These are phyloP conservation scores for Hemileia vastatrix DNA, from an alignment of 1,284 basidiomycete species.

Conservation along the genomic window DNA sequence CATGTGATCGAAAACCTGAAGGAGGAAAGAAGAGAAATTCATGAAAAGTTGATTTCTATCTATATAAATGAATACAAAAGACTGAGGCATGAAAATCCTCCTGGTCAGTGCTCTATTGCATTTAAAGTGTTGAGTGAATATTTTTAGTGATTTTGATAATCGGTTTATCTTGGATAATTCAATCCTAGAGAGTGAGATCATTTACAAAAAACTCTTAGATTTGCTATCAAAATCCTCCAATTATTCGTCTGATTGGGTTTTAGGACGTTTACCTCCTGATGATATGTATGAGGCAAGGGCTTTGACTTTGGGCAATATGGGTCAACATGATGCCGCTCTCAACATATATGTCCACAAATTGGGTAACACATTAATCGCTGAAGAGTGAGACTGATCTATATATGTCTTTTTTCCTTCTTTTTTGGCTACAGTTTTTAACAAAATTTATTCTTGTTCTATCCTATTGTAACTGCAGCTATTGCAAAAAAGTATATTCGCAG, in stretches of 20 bases:
- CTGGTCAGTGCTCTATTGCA: slow-evolving; percentile 48
- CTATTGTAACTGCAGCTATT: slow-evolving; percentile 56
- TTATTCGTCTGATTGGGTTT: slow-evolving; percentile 69
- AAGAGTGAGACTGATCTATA: slow-evolving; percentile 72
- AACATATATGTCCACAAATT: slow-evolving; percentile 83
- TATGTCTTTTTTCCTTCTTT: slow-evolving; percentile 4
- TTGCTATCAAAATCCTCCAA: slow-evolving; percentile 64
- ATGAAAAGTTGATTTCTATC: slow-evolving; percentile 76
- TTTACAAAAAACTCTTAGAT: slow-evolving; percentile 61
- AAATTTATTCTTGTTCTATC: slow-evolving; percentile 8
- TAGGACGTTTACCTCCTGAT: slow-evolving; percentile 63
- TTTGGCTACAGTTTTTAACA: neutral
- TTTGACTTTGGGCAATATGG: slow-evolving; percentile 75
- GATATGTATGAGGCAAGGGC: slow-evolving; percentile 81
- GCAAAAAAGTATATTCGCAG: slow-evolving; percentile 61
- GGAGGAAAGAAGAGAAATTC: slow-evolving; percentile 61
- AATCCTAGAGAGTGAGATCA: slow-evolving; percentile 39
- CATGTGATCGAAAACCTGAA: slow-evolving; percentile 65
- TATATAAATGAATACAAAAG: slow-evolving; percentile 60
- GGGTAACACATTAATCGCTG: slow-evolving; percentile 70
- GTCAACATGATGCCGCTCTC: slow-evolving; percentile 82
- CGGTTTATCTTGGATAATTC: neutral
- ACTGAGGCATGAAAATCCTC: slow-evolving; percentile 52
- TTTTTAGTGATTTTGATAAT: neutral
- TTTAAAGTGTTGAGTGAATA: slow-evolving; percentile 1